A percentile compares a stretch with the other conserved stretches of the same genome.
Conservation (phyloP, 2,329 filamentous ascomycete genomes). For the Talaromyces sp. region DNA sequence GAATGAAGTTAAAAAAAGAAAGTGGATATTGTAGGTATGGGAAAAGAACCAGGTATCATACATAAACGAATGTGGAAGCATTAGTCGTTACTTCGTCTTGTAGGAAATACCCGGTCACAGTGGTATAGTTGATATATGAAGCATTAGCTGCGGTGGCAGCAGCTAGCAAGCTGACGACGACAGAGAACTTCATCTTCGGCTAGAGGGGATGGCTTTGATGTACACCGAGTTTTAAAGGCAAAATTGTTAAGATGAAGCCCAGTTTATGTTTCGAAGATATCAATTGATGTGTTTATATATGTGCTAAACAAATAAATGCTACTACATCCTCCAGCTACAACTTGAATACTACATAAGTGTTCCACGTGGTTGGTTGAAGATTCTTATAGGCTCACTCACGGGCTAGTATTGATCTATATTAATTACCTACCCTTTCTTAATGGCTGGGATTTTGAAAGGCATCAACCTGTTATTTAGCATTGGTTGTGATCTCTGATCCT, state of each 20-base stretch:
- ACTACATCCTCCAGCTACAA: background rate
- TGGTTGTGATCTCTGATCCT: too few species aligned
- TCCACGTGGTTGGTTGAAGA: conserved; percentile 1
- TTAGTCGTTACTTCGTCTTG: conserved; percentile 46
- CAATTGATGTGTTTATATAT: too few species aligned
- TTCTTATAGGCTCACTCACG: background rate
- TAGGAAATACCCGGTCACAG: conserved; percentile 45
- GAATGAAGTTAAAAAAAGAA: background rate
- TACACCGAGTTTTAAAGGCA: too few species aligned
- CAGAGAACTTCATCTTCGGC: conserved; percentile 5
- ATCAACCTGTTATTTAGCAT: too few species aligned
- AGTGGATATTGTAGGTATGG: background rate
- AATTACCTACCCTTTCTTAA: background rate
- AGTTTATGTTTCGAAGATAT: background rate
- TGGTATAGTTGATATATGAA: conserved; percentile 30
- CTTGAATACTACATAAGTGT: background rate
- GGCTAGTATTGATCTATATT: too few species aligned
- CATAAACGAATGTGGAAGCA: conserved; percentile 44
- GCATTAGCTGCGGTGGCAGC: background rate
- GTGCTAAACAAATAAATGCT: background rate
- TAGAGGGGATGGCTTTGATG: background rate
- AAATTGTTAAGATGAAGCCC: background rate
- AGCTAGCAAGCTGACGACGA: background rate
- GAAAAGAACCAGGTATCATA: conserved; percentile 30
- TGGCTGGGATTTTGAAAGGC: too few species aligned